Evolutionary conservation across 2,329 filamentous ascomycete species (phyloP).

Genomic region (Penicillium sp.): DNA sequence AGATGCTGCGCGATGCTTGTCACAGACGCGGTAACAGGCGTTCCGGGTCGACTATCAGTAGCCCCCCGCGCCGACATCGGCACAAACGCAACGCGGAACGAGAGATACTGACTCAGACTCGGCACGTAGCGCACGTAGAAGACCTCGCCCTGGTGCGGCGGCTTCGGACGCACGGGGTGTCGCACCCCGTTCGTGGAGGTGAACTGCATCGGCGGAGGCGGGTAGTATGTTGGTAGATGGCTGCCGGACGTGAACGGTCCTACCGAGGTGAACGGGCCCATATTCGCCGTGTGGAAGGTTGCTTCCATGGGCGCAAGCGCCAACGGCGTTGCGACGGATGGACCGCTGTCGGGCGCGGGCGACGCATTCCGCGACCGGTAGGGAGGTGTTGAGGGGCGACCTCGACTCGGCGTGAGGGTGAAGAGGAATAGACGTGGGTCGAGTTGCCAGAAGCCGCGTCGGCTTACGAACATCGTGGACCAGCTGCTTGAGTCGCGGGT

Average conservation of each 20-base stretch:
- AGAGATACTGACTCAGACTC: constrained; percentile 78
- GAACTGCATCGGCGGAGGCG: constrained; percentile 79
- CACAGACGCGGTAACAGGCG: constrained; percentile 33
- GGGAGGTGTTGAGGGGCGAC: constrained; percentile 51
- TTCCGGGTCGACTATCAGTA: constrained; percentile 38
- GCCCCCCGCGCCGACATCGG: constrained; percentile 55
- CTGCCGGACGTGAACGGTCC: constrained; percentile 80
- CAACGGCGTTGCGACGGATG: constrained; percentile 10
- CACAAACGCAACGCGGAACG: constrained; percentile 76
- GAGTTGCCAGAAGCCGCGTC: constrained; percentile 86
- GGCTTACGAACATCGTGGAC: constrained; percentile 78
- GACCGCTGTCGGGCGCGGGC: constrained; percentile 42
- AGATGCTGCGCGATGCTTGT: constrained; percentile 45
- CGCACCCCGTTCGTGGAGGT: constrained; percentile 73
- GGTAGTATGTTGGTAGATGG: constrained; percentile 87
- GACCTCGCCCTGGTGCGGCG: constrained; percentile 82
- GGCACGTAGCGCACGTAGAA: constrained; percentile 89
- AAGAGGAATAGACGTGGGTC: constrained; percentile 86
- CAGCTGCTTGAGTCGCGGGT: constrained; percentile 66
- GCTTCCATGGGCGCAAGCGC: constrained; percentile 22
- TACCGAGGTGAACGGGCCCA: constrained; percentile 35
- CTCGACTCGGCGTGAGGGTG: constrained; percentile 64
- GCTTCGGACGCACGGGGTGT: constrained; percentile 84
- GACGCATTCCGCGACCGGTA: constrained; percentile 53
- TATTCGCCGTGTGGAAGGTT: constrained; percentile 38